Base-by-base conservation (phyloP, 2,329 filamentous ascomycete species). In the Tolypocladium sp. region DNA sequence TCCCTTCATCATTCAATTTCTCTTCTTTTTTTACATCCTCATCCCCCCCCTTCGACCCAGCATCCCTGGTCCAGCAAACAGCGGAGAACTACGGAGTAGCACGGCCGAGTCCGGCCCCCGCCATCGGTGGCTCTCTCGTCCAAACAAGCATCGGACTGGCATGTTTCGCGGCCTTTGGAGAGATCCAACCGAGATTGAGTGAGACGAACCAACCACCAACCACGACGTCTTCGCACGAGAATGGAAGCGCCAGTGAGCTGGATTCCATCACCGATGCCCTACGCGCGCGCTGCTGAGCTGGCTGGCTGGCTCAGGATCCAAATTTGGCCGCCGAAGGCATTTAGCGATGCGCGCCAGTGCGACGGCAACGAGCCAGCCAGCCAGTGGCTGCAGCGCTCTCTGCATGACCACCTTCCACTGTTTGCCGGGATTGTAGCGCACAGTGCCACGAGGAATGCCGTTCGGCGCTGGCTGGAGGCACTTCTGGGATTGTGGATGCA, bases 171-270 rank as follows among this genome's bases (percentile, higher is more conserved):
- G n/a, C 20, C 40, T 25, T 22, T 17, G 35, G 13, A 22, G 4
- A 57, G 53, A 57, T 55, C 27, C 51, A 58, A 37, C 57, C 58
- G 57, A 62, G 59, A 62, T 62, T 62, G 41, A 30, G 41, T n/a
- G 17, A 33, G 53, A 55, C 15, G 22, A 42, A 22, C 41, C 42
- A 52, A 57, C 40, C 37, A 17, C 33, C 30, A 17, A n/a, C 2
- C 17, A n/a, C 20, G 27, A 52, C 20, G 12, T 15, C 25, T 7
- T 49, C 46, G 27, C 17, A 25, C 25, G 15, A 51, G 27, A n/a
- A 3, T 13, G 49, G 33, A 52, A 35, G 33, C 40, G 27, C n/a
- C 54, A 33, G n/a, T 9, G n/a, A 13, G 22, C 53, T 37, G 3
- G 37, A 25, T 17, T 30, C 44, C 44, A 9, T 49, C 35, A 13